Evolutionary conservation across 805 yeast species (phyloP).

Genomic region (Starmerella geochares): DNA sequence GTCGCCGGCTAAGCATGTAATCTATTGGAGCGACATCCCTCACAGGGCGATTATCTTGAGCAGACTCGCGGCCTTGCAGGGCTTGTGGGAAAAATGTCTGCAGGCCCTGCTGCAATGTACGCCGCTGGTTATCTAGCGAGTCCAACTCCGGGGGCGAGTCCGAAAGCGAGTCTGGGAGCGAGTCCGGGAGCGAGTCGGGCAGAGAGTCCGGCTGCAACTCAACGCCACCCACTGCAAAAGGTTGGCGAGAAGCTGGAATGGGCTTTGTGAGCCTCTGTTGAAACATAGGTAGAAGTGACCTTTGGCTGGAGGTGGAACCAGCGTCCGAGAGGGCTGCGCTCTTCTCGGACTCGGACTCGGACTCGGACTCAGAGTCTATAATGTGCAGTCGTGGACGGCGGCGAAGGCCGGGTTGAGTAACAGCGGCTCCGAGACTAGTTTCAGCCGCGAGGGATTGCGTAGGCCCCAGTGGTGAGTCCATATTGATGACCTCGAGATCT

Average conservation of each 20-base stretch:
- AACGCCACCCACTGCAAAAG: neutral
- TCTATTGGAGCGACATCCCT: conserved; percentile 8
- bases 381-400: neutral
- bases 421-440: too few species aligned
- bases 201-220: conserved; percentile 4
- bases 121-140: too few species aligned
- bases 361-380: neutral
- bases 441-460: too few species aligned
- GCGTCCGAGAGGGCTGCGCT: neutral
- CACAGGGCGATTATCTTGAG: too few species aligned
- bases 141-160: neutral
- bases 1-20: conserved; percentile 10
- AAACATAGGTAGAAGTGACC: neutral
- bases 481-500: neutral
- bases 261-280: neutral
- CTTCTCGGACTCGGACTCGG: neutral
- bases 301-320: neutral
- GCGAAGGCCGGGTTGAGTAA: too few species aligned
- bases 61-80: neutral
- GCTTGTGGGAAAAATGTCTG: neutral
- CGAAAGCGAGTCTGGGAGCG: neutral
- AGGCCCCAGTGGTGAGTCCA: too few species aligned
- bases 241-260: conserved; percentile 9
- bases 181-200: conserved; percentile 1
- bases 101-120: neutral